A percentile compares a stretch with the other conserved stretches of the same genome.
phyloP scores from a whole-genome alignment of 768 basidiomycete genomes.

The Trametes villosa region DNA sequence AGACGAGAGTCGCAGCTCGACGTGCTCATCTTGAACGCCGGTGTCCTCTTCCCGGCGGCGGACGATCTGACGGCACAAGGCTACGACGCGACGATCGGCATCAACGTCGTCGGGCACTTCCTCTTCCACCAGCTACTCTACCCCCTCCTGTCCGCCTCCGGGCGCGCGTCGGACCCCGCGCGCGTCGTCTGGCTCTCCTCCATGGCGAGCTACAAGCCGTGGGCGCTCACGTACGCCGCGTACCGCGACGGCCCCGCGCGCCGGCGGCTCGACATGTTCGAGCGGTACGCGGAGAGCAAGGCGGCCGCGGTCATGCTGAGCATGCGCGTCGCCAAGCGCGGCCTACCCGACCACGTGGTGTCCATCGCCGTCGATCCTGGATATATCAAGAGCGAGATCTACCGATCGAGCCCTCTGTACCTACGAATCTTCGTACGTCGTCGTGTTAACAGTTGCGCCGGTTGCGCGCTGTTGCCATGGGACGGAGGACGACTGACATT shows the following conservation, averaged over 20 bases:
- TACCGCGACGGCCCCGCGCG: conserved; percentile 30
- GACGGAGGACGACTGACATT: too few relatives aligned
- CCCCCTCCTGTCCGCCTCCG: conserved; percentile 40
- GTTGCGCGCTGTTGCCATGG: too few relatives aligned
- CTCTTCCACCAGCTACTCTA: conserved; percentile 41
- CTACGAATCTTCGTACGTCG: conserved; percentile 41
- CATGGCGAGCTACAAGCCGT: conserved; percentile 35
- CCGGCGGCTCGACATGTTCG: conserved; percentile 8
- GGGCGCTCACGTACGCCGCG: conserved; percentile 43
- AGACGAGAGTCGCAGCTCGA: conserved; percentile 51
- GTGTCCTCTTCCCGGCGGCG: conserved; percentile 46
- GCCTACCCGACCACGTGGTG: conserved; percentile 45
- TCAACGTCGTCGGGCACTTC: conserved; percentile 51
- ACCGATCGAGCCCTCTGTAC: conserved; percentile 30
- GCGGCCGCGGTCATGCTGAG: conserved; percentile 47
- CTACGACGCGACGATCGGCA: conserved; percentile 59
- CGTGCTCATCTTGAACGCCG: conserved; percentile 54
- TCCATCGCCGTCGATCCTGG: conserved; percentile 54
- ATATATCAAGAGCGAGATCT: conserved; percentile 31
- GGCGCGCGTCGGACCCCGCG: conserved; percentile 52
- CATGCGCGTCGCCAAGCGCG: conserved; percentile 48
- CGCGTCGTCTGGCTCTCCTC: conserved; percentile 53
- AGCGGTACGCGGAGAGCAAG: conserved; percentile 42
- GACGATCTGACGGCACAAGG: conserved; percentile 48
- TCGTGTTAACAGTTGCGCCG: background rate